Conservation (phyloP, 768 basidiomycete species). For the Pulveroboletus sp. region DNA sequence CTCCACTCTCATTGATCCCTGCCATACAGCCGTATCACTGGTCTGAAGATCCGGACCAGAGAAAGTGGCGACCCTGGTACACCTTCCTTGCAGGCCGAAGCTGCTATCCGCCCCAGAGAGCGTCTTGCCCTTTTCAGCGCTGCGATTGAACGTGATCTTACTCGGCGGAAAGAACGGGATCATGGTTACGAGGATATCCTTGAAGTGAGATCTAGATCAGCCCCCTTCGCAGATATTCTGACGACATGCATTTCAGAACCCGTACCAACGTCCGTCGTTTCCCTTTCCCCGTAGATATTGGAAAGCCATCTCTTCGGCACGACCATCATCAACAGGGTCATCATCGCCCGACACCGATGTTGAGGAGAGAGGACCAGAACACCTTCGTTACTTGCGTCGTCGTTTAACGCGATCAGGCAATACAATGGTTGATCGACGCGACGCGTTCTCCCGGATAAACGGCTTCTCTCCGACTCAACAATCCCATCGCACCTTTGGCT, state of each 20-base stretch:
- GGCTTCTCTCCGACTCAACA: constrained; percentile 18
- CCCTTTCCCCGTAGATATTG: constrained; percentile 63
- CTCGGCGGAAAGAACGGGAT: constrained; percentile 67
- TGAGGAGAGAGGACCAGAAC: constrained; percentile 24
- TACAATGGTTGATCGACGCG: constrained; percentile 68
- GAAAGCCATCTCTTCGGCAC: constrained; percentile 49
- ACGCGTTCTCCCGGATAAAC: constrained; percentile 26
- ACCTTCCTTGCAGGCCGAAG: constrained; percentile 42
- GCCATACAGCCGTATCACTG: constrained; percentile 40
- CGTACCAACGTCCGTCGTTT: constrained; percentile 62
- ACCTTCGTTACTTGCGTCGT: constrained; percentile 47
- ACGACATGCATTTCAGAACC: constrained; percentile 41
- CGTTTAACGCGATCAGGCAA: constrained; percentile 84
- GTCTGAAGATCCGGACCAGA: constrained; percentile 51
- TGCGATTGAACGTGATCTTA: constrained; percentile 57
- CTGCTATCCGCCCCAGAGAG: constrained; percentile 60
- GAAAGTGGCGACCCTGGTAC: constrained; percentile 40
- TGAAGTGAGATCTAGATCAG: constrained; percentile 51
- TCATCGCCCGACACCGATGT: constrained; percentile 19
- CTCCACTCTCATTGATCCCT: neutral
- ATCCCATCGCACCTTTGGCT: constrained; percentile 13
- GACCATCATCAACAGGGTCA: constrained; percentile 32
- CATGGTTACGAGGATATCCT: constrained; percentile 83
- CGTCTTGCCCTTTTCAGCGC: constrained; percentile 52
- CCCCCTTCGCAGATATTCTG: neutral